Evolutionary conservation across 1,284 basidiomycete species (phyloP), one percentile per base, ranked within the genome.

Genomic region (Trichosporon inkin): DNA sequence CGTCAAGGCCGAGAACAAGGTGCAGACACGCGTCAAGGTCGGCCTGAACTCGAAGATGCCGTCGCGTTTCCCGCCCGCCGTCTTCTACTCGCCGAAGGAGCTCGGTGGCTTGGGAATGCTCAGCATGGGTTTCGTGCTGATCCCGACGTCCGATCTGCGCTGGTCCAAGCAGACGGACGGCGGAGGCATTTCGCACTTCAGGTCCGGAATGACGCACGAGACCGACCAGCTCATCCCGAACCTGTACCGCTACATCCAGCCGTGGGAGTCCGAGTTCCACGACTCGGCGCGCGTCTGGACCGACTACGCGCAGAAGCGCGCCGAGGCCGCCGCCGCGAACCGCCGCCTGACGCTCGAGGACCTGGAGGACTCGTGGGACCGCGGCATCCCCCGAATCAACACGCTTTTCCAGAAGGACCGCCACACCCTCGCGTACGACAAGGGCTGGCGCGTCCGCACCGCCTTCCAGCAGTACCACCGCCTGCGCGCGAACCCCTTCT

Each of bases 31-130:
- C 79, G 95, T 99, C 76, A 99, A 99, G 84, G 96, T 99, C 67
- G 95, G 95, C 38, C 78, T 98, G 72, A 98, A 97, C 84, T 91
- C 89, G 78, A 98, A 98, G 82, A 98, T 99, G 96, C 96, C 96
- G 39, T 94, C 92, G 7, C 91, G 95, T 83, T 99, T 97, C 84
- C 94, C 94, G 51, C 92, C 80, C 19, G 89, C 92, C 32, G 91
- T 96, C n/a, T 96, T 93, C 82, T 95, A 94, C 74, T 93, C 91
- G 10, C 90, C 91, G 0, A 93, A 94, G 82, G 93, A 97, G 82
- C 81, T 93, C 32, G 96, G 96, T 76, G 96, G 96, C 78, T 85
- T 99, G 34, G 96, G 96, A 62, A 98, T 98, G 96, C 82, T 99
- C 70, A 97, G 93, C 1, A 99, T 99, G 96, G 94, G 94, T 34